Conservation (phyloP, 2,329 filamentous ascomycete genomes). For the Exophiala alcalophila region DNA sequence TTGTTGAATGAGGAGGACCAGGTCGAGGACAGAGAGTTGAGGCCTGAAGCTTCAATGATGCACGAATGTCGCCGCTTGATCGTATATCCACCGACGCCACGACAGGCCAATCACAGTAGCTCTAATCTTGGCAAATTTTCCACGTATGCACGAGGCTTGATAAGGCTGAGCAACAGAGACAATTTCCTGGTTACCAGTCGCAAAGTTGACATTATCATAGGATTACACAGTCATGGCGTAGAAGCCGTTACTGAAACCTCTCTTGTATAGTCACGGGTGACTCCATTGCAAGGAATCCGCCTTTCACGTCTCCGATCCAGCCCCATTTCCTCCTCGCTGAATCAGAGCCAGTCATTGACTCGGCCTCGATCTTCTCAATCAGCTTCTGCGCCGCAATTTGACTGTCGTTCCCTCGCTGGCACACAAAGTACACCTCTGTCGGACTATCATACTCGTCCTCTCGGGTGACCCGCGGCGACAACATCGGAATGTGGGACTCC, state of each 20-base stretch:
- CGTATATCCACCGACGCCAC: conserved; percentile 6
- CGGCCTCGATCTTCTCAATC: conserved; percentile 34
- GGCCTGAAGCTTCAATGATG: conserved; percentile 16
- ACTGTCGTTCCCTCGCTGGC: conserved; percentile 50
- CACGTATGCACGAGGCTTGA: neutral
- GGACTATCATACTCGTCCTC: no score
- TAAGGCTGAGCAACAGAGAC: neutral
- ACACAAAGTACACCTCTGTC: conserved; percentile 44
- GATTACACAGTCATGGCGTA: no score
- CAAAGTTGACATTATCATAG: no score
- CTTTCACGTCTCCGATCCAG: conserved; percentile 29
- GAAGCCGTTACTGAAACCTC: no score
- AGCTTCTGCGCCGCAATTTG: conserved; percentile 45
- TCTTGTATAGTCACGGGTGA: conserved; percentile 11
- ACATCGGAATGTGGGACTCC: conserved; percentile 10
- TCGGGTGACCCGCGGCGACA: no score
- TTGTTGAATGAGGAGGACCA: conserved; percentile 2
- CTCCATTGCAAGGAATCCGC: conserved; percentile 27
- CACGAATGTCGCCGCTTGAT: conserved; percentile 11
- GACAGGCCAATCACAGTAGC: neutral
- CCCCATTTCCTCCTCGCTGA: conserved; percentile 11
- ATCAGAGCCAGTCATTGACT: neutral
- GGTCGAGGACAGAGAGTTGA: no score
- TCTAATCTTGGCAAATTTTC: neutral
- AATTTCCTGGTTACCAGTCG: no score